Percentiles rank a stretch among this genome's conserved stretches.
Conservation (phyloP, 2,329 filamentous ascomycete species). For the Diaporthe longicolla region DNA sequence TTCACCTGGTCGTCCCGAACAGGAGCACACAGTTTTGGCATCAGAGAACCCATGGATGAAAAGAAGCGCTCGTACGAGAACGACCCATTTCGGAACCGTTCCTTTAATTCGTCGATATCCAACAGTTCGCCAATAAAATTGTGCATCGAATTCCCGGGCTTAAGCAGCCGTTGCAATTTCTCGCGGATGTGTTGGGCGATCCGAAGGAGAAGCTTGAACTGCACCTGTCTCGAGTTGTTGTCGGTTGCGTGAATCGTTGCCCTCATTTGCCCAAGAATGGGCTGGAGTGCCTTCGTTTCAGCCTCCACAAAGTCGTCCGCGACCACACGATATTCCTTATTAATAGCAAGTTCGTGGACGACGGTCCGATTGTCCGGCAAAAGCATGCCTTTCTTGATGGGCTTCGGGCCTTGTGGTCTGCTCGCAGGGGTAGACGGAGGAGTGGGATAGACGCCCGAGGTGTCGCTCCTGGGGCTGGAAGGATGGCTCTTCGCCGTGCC, state of each 20-base stretch:
- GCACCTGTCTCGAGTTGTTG: conserved; percentile 74
- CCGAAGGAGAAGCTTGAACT: conserved; percentile 77
- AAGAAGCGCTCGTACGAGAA: conserved; percentile 90
- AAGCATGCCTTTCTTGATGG: conserved; percentile 50
- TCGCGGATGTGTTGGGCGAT: conserved; percentile 80
- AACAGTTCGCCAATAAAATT: conserved; percentile 81
- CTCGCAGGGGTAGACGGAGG: conserved; percentile 62
- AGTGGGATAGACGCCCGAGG: conserved; percentile 65
- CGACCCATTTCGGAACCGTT: conserved; percentile 77
- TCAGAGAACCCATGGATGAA: conserved; percentile 78
- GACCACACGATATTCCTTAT: conserved; percentile 82
- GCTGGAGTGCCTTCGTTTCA: conserved; percentile 63
- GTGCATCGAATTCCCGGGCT: conserved; percentile 80
- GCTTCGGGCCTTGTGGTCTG: conserved; percentile 24
- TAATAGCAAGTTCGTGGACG: conserved; percentile 84
- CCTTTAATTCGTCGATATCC: conserved; percentile 78
- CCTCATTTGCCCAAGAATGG: conserved; percentile 70
- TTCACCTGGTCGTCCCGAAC: conserved; percentile 84
- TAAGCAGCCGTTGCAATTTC: conserved; percentile 80
- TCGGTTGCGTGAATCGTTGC: conserved; percentile 68
- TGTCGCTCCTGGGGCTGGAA: conserved; percentile 48
- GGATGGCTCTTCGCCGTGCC: conserved; percentile 49
- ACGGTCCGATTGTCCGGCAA: conserved; percentile 82
- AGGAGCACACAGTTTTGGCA: conserved; percentile 85
- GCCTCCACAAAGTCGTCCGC: conserved; percentile 71